Percentiles rank a stretch among this genome's conserved stretches.
Conservation (phyloP, 257 asterid genomes). For the Jacaranda mimosifolia region DNA sequence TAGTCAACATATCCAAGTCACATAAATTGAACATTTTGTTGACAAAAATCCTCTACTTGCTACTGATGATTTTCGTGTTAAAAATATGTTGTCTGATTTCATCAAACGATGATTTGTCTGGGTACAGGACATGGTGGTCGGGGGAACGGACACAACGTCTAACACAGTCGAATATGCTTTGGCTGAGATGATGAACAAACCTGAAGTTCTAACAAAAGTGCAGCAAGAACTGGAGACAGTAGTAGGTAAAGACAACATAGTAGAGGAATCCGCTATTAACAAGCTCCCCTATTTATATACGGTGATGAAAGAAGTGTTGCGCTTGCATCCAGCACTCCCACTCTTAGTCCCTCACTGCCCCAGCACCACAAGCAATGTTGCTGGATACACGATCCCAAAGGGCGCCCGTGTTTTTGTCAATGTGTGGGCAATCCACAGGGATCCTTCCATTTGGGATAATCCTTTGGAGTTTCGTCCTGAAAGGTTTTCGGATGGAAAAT, state of each 20-base stretch:
- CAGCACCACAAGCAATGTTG: conserved; percentile 51
- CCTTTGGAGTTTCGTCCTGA: conserved; percentile 66
- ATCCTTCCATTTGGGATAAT: conserved; percentile 66
- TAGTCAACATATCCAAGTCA: no score
- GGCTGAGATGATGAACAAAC: conserved; percentile 73
- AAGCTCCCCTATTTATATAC: conserved; percentile 61
- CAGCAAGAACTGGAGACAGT: conserved; percentile 60
- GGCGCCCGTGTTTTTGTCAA: conserved; percentile 73
- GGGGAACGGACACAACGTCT: conserved; percentile 83
- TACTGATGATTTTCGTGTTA: no score
- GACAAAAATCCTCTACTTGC: no score
- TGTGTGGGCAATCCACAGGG: conserved; percentile 73
- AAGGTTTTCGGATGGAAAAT: conserved; percentile 54
- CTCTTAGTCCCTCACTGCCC: conserved; percentile 79
- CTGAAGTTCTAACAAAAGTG: conserved; percentile 48
- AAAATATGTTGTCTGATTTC: background rate
- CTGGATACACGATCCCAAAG: conserved; percentile 62
- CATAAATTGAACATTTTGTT: no score
- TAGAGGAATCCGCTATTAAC: conserved; percentile 64
- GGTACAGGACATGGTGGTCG: conserved; percentile 60
- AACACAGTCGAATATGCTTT: conserved; percentile 69
- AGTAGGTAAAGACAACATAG: conserved; percentile 56
- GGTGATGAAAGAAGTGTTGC: conserved; percentile 71
- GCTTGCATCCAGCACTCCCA: conserved; percentile 73
- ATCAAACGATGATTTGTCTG: background rate